phyloP scores from a whole-genome alignment of 192 early-diverging fungal species.

The Podila verticillata region DNA sequence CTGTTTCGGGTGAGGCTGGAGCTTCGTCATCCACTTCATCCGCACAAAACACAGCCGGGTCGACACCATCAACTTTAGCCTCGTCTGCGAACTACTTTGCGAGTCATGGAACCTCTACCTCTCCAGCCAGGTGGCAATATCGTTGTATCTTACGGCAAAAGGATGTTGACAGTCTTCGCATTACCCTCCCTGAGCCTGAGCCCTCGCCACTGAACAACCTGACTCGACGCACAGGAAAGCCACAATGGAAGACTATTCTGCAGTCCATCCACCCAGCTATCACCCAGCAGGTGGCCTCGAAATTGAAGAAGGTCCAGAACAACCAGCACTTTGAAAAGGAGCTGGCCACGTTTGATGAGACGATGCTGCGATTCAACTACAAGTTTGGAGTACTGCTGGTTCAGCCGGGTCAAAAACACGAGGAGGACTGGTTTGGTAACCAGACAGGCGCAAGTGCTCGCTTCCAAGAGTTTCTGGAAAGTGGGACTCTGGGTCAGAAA shows the following conservation, averaged over 20 bases:
- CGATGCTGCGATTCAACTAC: slow-evolving; percentile 74
- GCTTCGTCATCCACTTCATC: no score
- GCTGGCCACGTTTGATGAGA: slow-evolving; percentile 77
- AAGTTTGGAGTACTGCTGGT: slow-evolving; percentile 86
- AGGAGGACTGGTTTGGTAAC: slow-evolving; percentile 85
- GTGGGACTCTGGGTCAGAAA: slow-evolving; percentile 69
- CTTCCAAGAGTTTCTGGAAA: slow-evolving; percentile 71
- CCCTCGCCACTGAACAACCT: slow-evolving; percentile 38
- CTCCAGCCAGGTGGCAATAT: slow-evolving; percentile 37
- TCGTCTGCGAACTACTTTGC: not conserved
- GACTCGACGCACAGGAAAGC: slow-evolving; percentile 40
- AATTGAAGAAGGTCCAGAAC: slow-evolving; percentile 66
- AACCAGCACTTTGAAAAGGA: slow-evolving; percentile 71
- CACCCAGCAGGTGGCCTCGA: slow-evolving; percentile 55
- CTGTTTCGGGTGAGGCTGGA: no score
- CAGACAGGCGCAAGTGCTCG: slow-evolving; percentile 61
- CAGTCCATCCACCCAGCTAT: slow-evolving; percentile 50
- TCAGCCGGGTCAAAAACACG: slow-evolving; percentile 72
- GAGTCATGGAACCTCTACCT: not conserved
- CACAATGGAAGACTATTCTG: slow-evolving; percentile 59
- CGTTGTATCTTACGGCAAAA: slow-evolving; percentile 45
- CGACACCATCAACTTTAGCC: no score
- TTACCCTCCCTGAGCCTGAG: slow-evolving; percentile 45
- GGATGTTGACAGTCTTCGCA: slow-evolving; percentile 39
- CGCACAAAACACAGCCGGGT: no score